Evolutionary conservation across 495 filamentous ascomycete genomes (phyloP), one percentile per base, ranked within the genome.

Genomic region (Annulohypoxylon moriforme): DNA sequence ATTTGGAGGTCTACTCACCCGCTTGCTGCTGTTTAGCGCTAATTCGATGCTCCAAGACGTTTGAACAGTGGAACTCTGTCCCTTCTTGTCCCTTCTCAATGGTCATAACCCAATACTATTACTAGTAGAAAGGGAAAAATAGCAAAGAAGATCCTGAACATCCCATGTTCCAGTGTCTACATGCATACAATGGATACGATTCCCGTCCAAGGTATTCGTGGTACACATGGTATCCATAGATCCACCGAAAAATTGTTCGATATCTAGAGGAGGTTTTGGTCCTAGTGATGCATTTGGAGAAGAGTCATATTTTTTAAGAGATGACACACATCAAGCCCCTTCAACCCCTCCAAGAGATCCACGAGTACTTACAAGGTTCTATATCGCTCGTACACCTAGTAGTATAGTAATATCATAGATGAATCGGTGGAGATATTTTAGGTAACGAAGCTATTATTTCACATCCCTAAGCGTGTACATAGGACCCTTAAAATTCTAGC

Each of bases 221-320:
- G 16, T 68, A 60, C 62, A 4, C 40, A 44, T 18, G n/a, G 16
- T 44, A 44, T 44, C 40, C 40, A 44, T 44, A 44, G 40, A 44
- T 44, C 70, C 70, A 73, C 70, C 64, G 60, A 68, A 73, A 67
- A 68, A 60, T 65, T 68, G 64, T 73, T 61, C 65, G 24, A 65
- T 31, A 40, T 20, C 56, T 27, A 46, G 65, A 73, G 36, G 70
- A 29, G 33, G 49, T 31, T 65, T 44, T 44, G 40, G 40, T 18
- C 16, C 60, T 68, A 55, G 64, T 73, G 70, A 68, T 56, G 70
- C 65, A 68, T 68, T 56, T 38, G 5, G 34, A 57, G 59, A 72
- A 60, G 64, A 64, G 70, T 68, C 64, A 67, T 58, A 56, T 64
- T 44, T 36, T 33, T 13, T 31, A 24, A 24, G 29, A 13, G 46